Conservation (phyloP, 169 alveolate species). For the Miamiensis avidus region DNA sequence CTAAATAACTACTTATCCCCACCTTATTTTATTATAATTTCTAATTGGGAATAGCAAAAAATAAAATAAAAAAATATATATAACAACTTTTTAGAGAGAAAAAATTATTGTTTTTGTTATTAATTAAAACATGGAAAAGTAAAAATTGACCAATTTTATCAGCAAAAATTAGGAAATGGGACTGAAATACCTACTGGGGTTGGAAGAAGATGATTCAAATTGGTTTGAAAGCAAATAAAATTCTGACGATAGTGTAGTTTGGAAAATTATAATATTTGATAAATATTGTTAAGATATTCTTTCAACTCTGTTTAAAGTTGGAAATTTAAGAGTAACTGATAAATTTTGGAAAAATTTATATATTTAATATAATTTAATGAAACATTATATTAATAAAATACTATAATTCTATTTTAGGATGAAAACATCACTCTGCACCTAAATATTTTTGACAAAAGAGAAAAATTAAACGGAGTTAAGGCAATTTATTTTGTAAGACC, state of each 20-base stretch:
- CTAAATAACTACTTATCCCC: too few relatives aligned
- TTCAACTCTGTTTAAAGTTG: slow-evolving; percentile 40
- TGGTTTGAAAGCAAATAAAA: too few relatives aligned
- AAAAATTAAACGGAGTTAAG: slow-evolving; percentile 35
- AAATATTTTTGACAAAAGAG: slow-evolving; percentile 28
- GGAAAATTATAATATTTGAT: slow-evolving; percentile 44
- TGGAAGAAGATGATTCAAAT: background rate
- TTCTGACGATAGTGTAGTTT: background rate
- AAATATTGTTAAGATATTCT: slow-evolving; percentile 32
- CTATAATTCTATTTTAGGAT: background rate
- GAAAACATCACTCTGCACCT: slow-evolving; percentile 36
- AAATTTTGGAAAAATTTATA: background rate
- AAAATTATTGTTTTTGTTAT: too few relatives aligned
- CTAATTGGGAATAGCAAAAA: too few relatives aligned
- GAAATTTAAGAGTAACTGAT: slow-evolving; percentile 36
- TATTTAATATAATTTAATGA: too few relatives aligned
- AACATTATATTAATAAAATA: too few relatives aligned
- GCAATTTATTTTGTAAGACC: slow-evolving; percentile 34
- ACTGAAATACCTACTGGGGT: background rate
- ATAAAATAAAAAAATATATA: too few relatives aligned
- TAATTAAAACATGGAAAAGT: too few relatives aligned
- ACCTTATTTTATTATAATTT: too few relatives aligned
- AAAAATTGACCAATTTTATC: too few relatives aligned
- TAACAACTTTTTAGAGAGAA: too few relatives aligned
- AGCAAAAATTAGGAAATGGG: background rate